Conservation (phyloP, 345 rosid species). For the Pugionium dolabratum region DNA sequence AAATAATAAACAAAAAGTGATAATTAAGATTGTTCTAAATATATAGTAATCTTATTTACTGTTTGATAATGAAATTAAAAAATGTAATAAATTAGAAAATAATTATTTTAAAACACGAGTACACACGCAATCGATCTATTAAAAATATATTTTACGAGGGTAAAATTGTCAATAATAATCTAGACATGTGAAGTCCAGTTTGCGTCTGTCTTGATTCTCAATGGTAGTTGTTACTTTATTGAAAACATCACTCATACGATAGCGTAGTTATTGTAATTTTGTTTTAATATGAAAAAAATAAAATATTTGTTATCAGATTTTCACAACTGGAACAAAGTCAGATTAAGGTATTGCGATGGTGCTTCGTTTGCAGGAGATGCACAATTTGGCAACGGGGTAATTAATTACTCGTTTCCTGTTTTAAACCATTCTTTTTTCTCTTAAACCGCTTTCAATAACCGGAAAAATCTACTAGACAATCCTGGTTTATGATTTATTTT, state of each 20-base stretch:
- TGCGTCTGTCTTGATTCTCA: slow-evolving; percentile 2
- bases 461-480: slow-evolving; percentile 7
- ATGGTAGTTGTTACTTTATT: slow-evolving; percentile 2
- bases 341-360: slow-evolving; percentile 94
- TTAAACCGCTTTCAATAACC: slow-evolving; percentile 25
- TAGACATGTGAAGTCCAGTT: slow-evolving; percentile 36
- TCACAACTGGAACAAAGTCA: slow-evolving; percentile 97
- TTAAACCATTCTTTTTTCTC: background rate
- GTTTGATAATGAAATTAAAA: too few relatives aligned
- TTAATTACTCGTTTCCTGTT: background rate
- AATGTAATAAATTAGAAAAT: too few relatives aligned
- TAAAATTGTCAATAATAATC: slow-evolving; percentile 4
- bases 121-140: too few relatives aligned
- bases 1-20: too few relatives aligned
- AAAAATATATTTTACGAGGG: background rate
- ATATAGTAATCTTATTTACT: too few relatives aligned
- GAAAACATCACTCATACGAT: slow-evolving; percentile 13
- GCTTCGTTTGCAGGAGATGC: slow-evolving; percentile 88
- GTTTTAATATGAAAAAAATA: too few relatives aligned
- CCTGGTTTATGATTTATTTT: background rate
- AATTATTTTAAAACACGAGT: too few relatives aligned
- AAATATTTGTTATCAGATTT: slow-evolving; percentile 53
- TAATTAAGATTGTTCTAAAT: too few relatives aligned
- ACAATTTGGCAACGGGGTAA: slow-evolving; percentile 70
- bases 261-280: too few relatives aligned